Conservation (phyloP, 1,139 yeast genomes). For the Taphrina pruni region DNA sequence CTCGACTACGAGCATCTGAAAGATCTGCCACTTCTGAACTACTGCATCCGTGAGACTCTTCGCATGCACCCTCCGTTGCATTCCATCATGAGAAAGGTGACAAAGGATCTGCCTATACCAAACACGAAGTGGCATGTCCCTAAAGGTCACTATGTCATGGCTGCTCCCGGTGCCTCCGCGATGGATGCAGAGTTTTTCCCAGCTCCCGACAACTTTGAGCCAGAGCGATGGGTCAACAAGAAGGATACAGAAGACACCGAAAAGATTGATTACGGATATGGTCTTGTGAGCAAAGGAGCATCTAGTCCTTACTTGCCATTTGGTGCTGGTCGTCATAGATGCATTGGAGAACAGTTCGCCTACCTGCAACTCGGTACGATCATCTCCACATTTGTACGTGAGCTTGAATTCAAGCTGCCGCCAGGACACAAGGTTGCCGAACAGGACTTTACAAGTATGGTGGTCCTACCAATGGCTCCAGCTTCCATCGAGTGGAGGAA, state of each 20-base stretch:
- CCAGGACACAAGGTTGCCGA: slow-evolving; percentile 67
- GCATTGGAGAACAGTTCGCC: slow-evolving; percentile 99
- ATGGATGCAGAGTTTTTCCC: slow-evolving; percentile 79
- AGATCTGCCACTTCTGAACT: slow-evolving; percentile 78
- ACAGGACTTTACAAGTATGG: slow-evolving; percentile 65
- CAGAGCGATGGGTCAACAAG: slow-evolving; percentile 79
- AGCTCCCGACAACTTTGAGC: slow-evolving; percentile 69
- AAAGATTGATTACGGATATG: slow-evolving; percentile 87
- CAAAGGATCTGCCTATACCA: slow-evolving; percentile 78
- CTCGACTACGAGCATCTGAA: slow-evolving; percentile 81
- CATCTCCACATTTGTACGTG: slow-evolving; percentile 74
- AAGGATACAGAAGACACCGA: slow-evolving; percentile 49
- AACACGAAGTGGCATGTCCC: slow-evolving; percentile 83
- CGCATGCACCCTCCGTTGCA: slow-evolving; percentile 96
- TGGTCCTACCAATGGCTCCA: slow-evolving; percentile 42
- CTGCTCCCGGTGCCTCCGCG: slow-evolving; percentile 92
- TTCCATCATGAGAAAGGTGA: slow-evolving; percentile 91
- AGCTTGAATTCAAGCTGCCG: slow-evolving; percentile 71
- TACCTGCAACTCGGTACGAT: slow-evolving; percentile 89
- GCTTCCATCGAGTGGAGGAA: slow-evolving; percentile 34
- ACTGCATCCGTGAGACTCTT: slow-evolving; percentile 86
- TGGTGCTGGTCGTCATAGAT: slow-evolving; percentile 99
- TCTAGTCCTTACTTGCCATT: slow-evolving; percentile 94
- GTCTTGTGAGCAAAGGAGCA: slow-evolving; percentile 94
- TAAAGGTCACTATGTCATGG: slow-evolving; percentile 84